Conservation (phyloP, 2,329 filamentous ascomycete genomes). For the Colletotrichum spinosum region DNA sequence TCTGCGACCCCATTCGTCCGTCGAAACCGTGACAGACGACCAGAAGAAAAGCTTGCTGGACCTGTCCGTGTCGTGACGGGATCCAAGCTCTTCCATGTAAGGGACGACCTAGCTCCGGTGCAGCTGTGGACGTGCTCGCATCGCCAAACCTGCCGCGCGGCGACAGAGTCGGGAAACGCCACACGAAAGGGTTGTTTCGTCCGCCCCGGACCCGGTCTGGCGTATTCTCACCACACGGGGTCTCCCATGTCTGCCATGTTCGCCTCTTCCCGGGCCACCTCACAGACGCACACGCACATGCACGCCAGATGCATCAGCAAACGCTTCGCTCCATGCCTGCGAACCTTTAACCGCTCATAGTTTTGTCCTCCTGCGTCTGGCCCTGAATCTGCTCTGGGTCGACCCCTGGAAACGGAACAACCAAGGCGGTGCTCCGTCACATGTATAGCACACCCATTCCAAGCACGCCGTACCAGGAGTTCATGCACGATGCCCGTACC, state of each 20-base stretch:
- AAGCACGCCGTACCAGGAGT: constrained; percentile 37
- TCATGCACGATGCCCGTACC: constrained; percentile 38
- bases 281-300: constrained; percentile 17
- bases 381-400: constrained; percentile 9
- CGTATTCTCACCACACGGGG: constrained; percentile 20
- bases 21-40: constrained; percentile 8
- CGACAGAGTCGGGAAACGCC: constrained; percentile 30
- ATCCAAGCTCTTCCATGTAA: constrained; percentile 25
- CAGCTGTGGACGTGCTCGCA: constrained; percentile 24
- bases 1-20: constrained; percentile 15
- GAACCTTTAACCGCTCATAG: constrained; percentile 17
- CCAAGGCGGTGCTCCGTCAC: constrained; percentile 29
- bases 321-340: constrained; percentile 28
- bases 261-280: constrained; percentile 21
- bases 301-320: constrained; percentile 17
- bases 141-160: constrained; percentile 34
- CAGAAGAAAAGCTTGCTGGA: constrained; percentile 26
- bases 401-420: constrained; percentile 20
- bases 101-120: constrained; percentile 23
- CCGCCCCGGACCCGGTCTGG: constrained; percentile 35
- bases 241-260: constrained; percentile 36
- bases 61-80: neutral
- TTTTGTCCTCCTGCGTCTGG: constrained; percentile 10
- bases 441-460: constrained; percentile 32
- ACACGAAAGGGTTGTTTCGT: constrained; percentile 18